Percentiles rank a stretch among this genome's conserved stretches.
These are phyloP conservation scores for Pseudocercospora musae DNA, from an alignment of 2,329 filamentous ascomycete species.

Conservation along the genomic window DNA sequence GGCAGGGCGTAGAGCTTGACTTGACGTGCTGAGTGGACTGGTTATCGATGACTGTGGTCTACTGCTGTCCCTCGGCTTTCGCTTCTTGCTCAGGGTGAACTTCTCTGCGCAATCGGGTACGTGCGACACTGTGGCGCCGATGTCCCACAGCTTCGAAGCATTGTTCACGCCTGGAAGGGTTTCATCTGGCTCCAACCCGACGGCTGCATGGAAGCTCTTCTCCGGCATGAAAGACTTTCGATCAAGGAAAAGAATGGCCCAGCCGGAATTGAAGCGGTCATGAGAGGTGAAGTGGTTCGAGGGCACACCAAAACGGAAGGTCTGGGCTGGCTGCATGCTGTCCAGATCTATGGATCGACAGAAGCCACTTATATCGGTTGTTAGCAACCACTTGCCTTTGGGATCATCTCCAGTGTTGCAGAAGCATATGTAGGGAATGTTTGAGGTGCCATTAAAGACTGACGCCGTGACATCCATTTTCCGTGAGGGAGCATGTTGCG, in stretches of 20 bases:
- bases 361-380: constrained; percentile 50
- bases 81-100: constrained; percentile 6
- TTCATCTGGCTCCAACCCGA: constrained; percentile 25
- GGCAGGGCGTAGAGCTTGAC: neutral
- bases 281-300: constrained; percentile 9
- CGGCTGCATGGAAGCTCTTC: constrained; percentile 20
- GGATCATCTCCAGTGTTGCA: constrained; percentile 57
- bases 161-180: constrained; percentile 18
- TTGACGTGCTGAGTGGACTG: neutral
- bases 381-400: constrained; percentile 55
- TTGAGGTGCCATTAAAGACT: constrained; percentile 37
- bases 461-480: constrained; percentile 29
- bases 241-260: constrained; percentile 40
- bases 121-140: constrained; percentile 27
- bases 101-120: constrained; percentile 21
- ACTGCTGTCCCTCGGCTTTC: neutral
- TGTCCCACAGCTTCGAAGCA: constrained; percentile 29
- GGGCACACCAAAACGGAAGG: constrained; percentile 25
- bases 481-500: neutral
- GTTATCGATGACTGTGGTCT: neutral
- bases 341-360: constrained; percentile 33
- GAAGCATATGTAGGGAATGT: constrained; percentile 59
- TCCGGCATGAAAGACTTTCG: constrained; percentile 33
- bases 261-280: constrained; percentile 36
- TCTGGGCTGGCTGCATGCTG: constrained; percentile 21